Evolutionary conservation across 805 yeast species (phyloP).

Genomic region (Priceomyces medius): DNA sequence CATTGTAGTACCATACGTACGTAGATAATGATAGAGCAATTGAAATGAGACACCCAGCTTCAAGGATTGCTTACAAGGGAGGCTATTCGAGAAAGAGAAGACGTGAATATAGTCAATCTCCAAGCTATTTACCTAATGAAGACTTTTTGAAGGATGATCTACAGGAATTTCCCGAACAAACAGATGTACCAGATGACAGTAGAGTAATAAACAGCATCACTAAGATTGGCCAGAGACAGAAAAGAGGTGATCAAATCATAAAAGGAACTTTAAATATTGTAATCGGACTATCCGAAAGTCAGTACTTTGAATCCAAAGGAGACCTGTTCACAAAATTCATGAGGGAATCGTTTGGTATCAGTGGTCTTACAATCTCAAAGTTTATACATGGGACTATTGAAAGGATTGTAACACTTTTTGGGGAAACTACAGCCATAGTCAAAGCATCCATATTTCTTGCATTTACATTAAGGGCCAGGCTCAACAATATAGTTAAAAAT

Average conservation of each 20-base stretch:
- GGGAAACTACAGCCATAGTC: conserved; percentile 19
- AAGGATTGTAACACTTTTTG: conserved; percentile 29
- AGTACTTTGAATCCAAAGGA: conserved; percentile 17
- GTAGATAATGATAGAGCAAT: not conserved
- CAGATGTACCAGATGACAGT: conserved; percentile 20
- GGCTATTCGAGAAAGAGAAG: conserved; percentile 6
- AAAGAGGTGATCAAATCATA: not conserved
- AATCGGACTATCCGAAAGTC: conserved; percentile 25
- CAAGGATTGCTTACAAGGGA: conserved; percentile 1
- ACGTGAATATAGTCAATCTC: conserved; percentile 5
- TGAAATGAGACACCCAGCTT: not conserved
- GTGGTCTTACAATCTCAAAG: conserved; percentile 21
- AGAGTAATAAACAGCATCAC: conserved; percentile 25
- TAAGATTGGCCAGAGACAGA: conserved; percentile 12
- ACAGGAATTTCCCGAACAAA: not conserved
- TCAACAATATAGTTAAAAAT: conserved; percentile 24
- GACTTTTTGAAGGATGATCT: conserved; percentile 6
- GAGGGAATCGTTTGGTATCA: conserved; percentile 20
- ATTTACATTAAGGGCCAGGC: conserved; percentile 22
- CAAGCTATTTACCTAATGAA: not conserved
- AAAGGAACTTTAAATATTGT: conserved; percentile 12
- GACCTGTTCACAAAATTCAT: conserved; percentile 13
- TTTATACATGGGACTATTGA: conserved; percentile 27
- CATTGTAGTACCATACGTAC: not conserved
- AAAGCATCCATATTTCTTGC: conserved; percentile 26